These are phyloP conservation scores for Chaetomiaceae sp. DNA, from an alignment of 2,329 filamentous ascomycete species.

Conservation along the genomic window DNA sequence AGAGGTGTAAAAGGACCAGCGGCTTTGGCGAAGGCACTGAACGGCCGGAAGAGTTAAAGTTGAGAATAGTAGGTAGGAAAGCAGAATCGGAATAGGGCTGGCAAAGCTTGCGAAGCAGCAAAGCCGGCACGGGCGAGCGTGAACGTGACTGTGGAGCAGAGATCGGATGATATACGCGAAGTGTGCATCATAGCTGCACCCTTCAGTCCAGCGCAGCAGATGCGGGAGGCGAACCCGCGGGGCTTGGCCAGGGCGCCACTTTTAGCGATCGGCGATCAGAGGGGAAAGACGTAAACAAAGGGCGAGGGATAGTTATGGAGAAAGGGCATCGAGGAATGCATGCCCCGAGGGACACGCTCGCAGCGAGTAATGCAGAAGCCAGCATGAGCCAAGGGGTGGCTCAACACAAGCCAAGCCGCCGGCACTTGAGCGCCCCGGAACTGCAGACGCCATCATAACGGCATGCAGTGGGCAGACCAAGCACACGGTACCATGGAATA, in stretches of 20 bases:
- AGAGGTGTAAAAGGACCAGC: not conserved
- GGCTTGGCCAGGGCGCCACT: slow-evolving; percentile 5
- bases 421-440: not conserved
- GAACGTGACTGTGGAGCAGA: slow-evolving; percentile 7
- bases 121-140: too few species aligned
- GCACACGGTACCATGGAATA: not conserved
- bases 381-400: not conserved
- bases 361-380: slow-evolving; percentile 2
- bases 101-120: not conserved
- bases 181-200: not conserved
- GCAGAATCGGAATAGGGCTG: not conserved
- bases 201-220: not conserved
- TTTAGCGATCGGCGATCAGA: slow-evolving; percentile 8
- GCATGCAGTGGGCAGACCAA: not conserved
- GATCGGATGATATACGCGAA: not conserved
- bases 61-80: not conserved
- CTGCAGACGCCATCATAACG: not conserved
- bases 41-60: too few species aligned
- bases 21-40: too few species aligned
- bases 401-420: not conserved
- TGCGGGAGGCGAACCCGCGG: not conserved
- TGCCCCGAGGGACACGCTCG: not conserved
- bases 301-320: slow-evolving; percentile 9
- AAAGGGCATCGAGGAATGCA: slow-evolving; percentile 11
- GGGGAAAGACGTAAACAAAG: slow-evolving; percentile 8